These are phyloP conservation scores for Friedmanniomyces endolithicus DNA, from an alignment of 495 filamentous ascomycete species.

Conservation along the genomic window DNA sequence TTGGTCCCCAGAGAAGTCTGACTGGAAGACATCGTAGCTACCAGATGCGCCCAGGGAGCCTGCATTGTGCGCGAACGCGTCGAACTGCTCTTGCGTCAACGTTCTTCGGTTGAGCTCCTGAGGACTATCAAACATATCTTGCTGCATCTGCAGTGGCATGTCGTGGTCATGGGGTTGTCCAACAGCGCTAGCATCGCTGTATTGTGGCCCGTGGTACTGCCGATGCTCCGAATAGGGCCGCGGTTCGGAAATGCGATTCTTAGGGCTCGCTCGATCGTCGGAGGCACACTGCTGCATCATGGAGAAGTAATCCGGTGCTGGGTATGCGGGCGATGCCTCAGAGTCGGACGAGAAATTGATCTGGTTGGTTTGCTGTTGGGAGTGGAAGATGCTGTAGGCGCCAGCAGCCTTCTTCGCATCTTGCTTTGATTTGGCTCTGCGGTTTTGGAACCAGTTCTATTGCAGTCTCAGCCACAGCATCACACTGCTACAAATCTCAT, in stretches of 20 bases:
- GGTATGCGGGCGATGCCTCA: conserved; percentile 7
- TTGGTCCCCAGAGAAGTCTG: conserved; percentile 6
- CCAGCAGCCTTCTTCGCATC: conserved; percentile 28
- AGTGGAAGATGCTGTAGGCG: conserved; percentile 1
- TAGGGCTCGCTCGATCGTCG: background rate
- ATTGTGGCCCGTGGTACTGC: background rate
- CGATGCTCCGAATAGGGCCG: background rate
- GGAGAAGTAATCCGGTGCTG: conserved; percentile 10
- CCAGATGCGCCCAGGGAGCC: background rate
- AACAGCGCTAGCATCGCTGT: background rate
- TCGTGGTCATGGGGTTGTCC: background rate
- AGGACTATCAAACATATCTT: conserved; percentile 13
- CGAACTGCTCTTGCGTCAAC: conserved; percentile 18
- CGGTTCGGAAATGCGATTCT: background rate
- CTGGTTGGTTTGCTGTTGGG: conserved; percentile 1
- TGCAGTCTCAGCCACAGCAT: conserved; percentile 7
- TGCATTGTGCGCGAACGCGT: conserved; percentile 9
- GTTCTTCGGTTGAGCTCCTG: conserved; percentile 17
- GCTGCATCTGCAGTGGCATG: background rate
- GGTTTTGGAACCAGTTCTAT: conserved; percentile 38
- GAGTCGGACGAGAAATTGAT: conserved; percentile 1
- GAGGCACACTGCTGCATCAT: conserved; percentile 11
- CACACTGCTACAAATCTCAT: background rate
- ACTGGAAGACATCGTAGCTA: background rate
- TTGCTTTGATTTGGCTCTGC: conserved; percentile 34